Base-by-base conservation (phyloP, 805 yeast genomes). In the Myxozyma neotropica region DNA sequence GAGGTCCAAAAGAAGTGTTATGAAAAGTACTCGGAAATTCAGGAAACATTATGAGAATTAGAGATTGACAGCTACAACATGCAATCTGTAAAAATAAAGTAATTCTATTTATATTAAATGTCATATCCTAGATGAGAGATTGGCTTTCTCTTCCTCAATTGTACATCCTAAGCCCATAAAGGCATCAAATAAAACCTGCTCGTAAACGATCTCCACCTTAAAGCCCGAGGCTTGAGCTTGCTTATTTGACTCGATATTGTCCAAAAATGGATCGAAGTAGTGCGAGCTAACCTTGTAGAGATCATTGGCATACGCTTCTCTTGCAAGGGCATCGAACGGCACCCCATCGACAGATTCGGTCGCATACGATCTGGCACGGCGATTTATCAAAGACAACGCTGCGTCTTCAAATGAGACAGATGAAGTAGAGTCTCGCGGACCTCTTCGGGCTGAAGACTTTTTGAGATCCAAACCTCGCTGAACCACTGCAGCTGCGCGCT, bases 251-350 rank as follows among this genome's bases (percentile, higher is more conserved):
- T 79, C 69, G 71, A 81, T 69, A 64, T 80, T 78, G 66, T 81
- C 74, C 74, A 85, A 77, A 35, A 50, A 58, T 21, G 93, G 89
- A 71, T 88, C 94, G 58, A 78, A 79, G 70, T 87, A 87, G 21
- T 72, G 70, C 15, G 74, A 76, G 35, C 70, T 68, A 19, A 85
- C 73, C 10, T 73, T 75, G 73, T 83, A 91, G 29, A 81, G 78
- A 55, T 78, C 78, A 24, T 77, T 73, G 6, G 76, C 61, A 59
- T 87, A 85, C 61, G 94, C 79, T 74, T 93, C 98, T 46, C 97
- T 97, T 70, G 86, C 85, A 75, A 93, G 93, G 7, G 98, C 98
- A 10, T 98, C 91, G 72, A 92, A 93, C 17, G 98, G 98, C 4
- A 80, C 76, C 23, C 72, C 75, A 53, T 71, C 74, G 57, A 67